Evolutionary conservation across 2,329 filamentous ascomycete species (phyloP), one percentile per base, ranked within the genome.

Genomic region (Colletotrichum limetticola): DNA sequence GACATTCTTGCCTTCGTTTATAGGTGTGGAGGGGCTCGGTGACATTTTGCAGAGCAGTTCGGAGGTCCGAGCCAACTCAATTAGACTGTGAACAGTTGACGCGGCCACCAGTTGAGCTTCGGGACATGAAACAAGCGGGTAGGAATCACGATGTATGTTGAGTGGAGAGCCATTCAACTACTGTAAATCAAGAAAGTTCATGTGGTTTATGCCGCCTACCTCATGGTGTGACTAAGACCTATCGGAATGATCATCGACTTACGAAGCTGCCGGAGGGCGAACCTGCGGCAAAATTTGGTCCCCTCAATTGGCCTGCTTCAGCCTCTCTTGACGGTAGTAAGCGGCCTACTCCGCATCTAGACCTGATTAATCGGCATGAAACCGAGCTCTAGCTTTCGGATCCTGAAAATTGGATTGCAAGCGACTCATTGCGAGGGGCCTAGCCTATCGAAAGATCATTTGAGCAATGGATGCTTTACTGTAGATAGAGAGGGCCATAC

Each of bases 191-290:
- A 24, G n/a, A 5, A 14, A 14, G 3, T 26, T 26, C 4, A 49
- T 9, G 26, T 52, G 4, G 49, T 26, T 22, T 6, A 46, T 58
- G 64, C 58, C 57, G 28, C 57, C 22, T 61, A n/a, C 37, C 12
- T 42, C 37, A 19, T 19, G 26, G n/a, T 28, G 32, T 71, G 46
- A 71, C 64, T 71, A 62, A 62, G 37, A 35, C 35, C 57, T 30
- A 16, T 28, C 11, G 37, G 14, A 12, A n/a, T 30, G 19, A 9
- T 35, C 22, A 30, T 32, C 42, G 19, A 9, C 19, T 49, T 49
- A n/a, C 16, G 19, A 49, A 49, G 42, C 19, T 49, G 42, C 19
- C 8, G 19, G 8, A 49, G 19, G 42, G 42, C 42, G 42, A 4
- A 49, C 1, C 19, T 49, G 7, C 19, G 8, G 42, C 42, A 22